phyloP scores from a whole-genome alignment of 306 rosid species.

The cucumber (Cucumis sativus) region DNA sequence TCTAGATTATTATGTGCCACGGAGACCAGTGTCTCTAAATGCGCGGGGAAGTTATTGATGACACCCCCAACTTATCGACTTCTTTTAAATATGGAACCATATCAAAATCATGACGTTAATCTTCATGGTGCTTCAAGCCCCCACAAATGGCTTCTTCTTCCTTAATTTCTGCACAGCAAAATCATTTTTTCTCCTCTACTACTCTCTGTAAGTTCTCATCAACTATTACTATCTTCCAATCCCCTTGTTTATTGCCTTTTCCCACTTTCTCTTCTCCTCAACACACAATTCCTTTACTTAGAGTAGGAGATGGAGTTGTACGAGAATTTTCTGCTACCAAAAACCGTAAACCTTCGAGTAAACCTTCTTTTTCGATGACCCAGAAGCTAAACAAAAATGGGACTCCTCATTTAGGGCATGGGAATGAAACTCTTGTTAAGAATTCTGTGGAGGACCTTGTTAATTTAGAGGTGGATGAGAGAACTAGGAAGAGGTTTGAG shows the following conservation, averaged over 20 bases:
- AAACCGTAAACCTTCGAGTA: conserved; percentile 16
- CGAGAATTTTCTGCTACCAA: conserved; percentile 17
- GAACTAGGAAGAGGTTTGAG: conserved; percentile 10
- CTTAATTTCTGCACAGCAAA: conserved; percentile 34
- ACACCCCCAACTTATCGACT: neutral
- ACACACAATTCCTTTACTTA: conserved; percentile 13
- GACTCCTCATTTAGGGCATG: conserved; percentile 21
- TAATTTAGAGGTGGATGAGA: conserved; percentile 24
- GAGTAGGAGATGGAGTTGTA: neutral
- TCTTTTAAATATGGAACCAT: conserved; percentile 3
- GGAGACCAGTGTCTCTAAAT: neutral
- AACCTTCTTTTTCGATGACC: conserved; percentile 9
- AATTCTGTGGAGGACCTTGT: conserved; percentile 21
- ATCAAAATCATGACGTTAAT: neutral
- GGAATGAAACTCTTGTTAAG: conserved; percentile 9
- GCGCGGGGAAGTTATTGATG: neutral
- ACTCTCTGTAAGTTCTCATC: conserved; percentile 30
- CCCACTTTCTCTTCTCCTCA: conserved; percentile 24
- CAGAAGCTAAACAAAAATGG: conserved; percentile 13
- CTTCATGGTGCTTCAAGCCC: conserved; percentile 16
- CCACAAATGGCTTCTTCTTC: conserved; percentile 48
- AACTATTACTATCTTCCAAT: conserved; percentile 7
- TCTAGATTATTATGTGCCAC: neutral
- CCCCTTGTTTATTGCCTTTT: conserved; percentile 10
- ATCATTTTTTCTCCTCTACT: conserved; percentile 16